A percentile compares a stretch with the other conserved stretches of the same genome.
These are phyloP conservation scores for Polychaeton citri DNA, from an alignment of 2,329 filamentous ascomycete genomes.

Conservation along the genomic window DNA sequence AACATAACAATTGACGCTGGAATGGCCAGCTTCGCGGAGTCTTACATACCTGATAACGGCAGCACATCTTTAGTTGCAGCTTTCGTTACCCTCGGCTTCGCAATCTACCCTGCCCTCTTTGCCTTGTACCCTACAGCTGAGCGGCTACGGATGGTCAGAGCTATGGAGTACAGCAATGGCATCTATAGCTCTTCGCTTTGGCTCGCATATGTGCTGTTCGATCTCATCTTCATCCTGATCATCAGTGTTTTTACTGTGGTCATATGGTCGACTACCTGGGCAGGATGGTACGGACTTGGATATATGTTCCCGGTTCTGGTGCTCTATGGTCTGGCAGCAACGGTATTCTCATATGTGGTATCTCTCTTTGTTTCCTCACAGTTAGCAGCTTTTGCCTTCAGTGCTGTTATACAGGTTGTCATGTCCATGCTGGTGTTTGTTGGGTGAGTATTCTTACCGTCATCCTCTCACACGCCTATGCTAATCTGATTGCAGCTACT, in stretches of 20 bases:
- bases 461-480: too few species aligned
- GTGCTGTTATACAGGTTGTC: slow-evolving; percentile 58
- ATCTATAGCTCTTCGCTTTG: slow-evolving; percentile 68
- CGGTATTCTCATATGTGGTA: slow-evolving; percentile 60
- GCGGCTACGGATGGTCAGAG: slow-evolving; percentile 60
- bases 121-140: slow-evolving; percentile 74
- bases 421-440: slow-evolving; percentile 37
- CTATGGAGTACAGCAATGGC: slow-evolving; percentile 78
- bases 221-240: slow-evolving; percentile 56
- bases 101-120: slow-evolving; percentile 73
- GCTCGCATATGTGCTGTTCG: slow-evolving; percentile 67
- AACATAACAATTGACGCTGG: slow-evolving; percentile 76
- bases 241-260: slow-evolving; percentile 51
- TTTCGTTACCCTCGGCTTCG: slow-evolving; percentile 65
- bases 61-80: slow-evolving; percentile 64
- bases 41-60: slow-evolving; percentile 54
- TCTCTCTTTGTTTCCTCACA: slow-evolving; percentile 66
- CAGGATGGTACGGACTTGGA: slow-evolving; percentile 60
- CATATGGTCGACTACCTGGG: slow-evolving; percentile 45
- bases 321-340: slow-evolving; percentile 67
- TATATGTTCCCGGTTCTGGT: slow-evolving; percentile 68
- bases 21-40: slow-evolving; percentile 60
- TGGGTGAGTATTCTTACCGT: too few species aligned
- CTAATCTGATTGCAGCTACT: slow-evolving; percentile 23
- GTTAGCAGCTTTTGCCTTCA: slow-evolving; percentile 70